These are phyloP conservation scores for Phytophthora podocarpi DNA, from an alignment of 352 stramenopile genomes.

Conservation along the genomic window DNA sequence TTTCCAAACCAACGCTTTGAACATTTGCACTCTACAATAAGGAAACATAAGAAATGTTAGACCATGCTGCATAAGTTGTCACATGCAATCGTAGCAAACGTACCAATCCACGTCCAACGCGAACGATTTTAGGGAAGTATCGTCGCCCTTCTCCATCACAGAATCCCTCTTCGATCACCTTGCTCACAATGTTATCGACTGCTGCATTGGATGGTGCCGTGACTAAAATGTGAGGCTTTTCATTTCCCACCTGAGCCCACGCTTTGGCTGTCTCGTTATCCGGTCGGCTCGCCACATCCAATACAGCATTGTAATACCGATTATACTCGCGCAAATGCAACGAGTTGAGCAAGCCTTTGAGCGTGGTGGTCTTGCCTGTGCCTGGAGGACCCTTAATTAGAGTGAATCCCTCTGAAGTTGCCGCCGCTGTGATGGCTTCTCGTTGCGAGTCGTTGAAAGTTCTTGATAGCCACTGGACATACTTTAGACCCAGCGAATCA, in stretches of 20 bases:
- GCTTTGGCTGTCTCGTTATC: slow-evolving; percentile 84
- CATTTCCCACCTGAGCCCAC: slow-evolving; percentile 83
- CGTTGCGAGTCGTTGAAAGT: slow-evolving; percentile 91
- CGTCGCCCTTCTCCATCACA: slow-evolving; percentile 92
- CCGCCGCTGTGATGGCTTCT: slow-evolving; percentile 88
- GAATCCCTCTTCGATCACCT: slow-evolving; percentile 96
- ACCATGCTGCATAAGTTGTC: neutral
- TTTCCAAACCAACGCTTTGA: slow-evolving; percentile 79
- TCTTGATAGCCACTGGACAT: slow-evolving; percentile 78
- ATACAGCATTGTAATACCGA: slow-evolving; percentile 90
- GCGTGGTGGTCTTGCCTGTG: slow-evolving; percentile 93
- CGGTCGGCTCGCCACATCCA: slow-evolving; percentile 79
- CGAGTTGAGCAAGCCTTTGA: slow-evolving; percentile 92
- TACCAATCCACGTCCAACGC: slow-evolving; percentile 88
- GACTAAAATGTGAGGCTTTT: slow-evolving; percentile 94
- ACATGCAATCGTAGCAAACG: slow-evolving; percentile 14
- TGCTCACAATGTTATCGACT: slow-evolving; percentile 96
- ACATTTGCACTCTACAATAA: slow-evolving; percentile 68
- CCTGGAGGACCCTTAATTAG: slow-evolving; percentile 91
- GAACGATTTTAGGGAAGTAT: slow-evolving; percentile 96
- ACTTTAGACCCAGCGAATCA: slow-evolving; percentile 80
- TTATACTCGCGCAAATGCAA: slow-evolving; percentile 93
- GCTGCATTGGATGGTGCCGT: slow-evolving; percentile 95
- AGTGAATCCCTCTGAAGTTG: slow-evolving; percentile 90
- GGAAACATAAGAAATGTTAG: slow-evolving; percentile 4